These are phyloP conservation scores for Neurospora sublineolata DNA, from an alignment of 495 filamentous ascomycete genomes.

Conservation along the genomic window DNA sequence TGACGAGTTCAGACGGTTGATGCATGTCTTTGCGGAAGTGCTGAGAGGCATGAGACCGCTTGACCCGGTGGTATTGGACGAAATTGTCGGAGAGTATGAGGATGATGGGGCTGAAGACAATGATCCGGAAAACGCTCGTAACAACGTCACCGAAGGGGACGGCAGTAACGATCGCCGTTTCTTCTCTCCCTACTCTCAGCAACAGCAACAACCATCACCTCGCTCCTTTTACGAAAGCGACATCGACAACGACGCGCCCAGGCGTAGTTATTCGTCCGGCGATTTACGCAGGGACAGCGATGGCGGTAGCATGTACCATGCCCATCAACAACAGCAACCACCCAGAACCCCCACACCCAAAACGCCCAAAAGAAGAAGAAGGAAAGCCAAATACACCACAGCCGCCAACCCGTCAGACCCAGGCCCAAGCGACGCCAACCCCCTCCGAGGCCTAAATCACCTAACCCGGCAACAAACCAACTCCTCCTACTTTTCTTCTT, in stretches of 20 bases:
- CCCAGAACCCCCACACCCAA: conserved; percentile 3
- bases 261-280: not conserved
- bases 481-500: not conserved
- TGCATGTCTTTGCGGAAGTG: conserved; percentile 79
- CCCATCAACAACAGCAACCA: conserved; percentile 9
- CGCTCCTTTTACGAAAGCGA: conserved; percentile 28
- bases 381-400: not conserved
- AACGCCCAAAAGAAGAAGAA: not conserved
- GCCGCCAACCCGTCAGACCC: not conserved
- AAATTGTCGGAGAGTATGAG: not conserved
- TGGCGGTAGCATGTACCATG: not conserved
- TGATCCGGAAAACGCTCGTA: conserved; percentile 17
- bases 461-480: not conserved
- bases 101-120: conserved; percentile 19
- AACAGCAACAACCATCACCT: not conserved
- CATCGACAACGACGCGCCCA: conserved; percentile 35
- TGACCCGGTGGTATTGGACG: conserved; percentile 34
- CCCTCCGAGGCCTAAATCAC: not conserved
- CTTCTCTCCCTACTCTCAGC: not conserved
- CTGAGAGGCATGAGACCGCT: conserved; percentile 63
- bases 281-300: not conserved
- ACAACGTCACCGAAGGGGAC: conserved; percentile 36
- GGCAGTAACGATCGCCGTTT: conserved; percentile 18
- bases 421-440: not conserved
- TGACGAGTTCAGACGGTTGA: conserved; percentile 62